Conservation (phyloP, 2,329 filamentous ascomycete species). For the Colletotrichum simmondsii region DNA sequence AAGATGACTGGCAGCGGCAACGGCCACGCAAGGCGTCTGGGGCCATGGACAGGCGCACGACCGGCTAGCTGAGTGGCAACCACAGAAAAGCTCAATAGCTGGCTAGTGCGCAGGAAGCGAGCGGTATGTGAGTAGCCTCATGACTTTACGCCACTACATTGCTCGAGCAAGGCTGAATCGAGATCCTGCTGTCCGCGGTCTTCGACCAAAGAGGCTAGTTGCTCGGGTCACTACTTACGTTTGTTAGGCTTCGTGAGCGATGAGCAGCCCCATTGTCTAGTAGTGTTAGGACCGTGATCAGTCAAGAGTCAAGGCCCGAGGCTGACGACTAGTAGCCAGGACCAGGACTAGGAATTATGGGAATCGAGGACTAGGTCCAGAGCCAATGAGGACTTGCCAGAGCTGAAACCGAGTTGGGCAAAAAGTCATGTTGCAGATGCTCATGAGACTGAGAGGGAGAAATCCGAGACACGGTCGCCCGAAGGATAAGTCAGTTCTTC, state of each 20-base stretch:
- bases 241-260: not conserved
- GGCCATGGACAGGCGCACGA: not conserved
- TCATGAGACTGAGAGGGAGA: not conserved
- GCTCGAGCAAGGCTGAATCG: slow-evolving; percentile 19
- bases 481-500: not conserved
- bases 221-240: too few species aligned
- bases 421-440: slow-evolving; percentile 23
- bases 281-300: not conserved
- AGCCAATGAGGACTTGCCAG: not conserved
- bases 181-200: not conserved
- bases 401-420: not conserved
- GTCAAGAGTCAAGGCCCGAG: not conserved
- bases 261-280: not conserved
- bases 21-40: not conserved
- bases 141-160: not conserved
- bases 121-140: not conserved
- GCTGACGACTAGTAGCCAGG: not conserved
- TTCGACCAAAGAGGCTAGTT: not conserved
- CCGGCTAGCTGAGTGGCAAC: not conserved
- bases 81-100: not conserved
- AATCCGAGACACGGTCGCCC: slow-evolving; percentile 6
- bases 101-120: not conserved
- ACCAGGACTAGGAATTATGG: not conserved
- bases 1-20: not conserved
- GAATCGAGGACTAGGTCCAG: not conserved